Base-by-base conservation (phyloP, 768 basidiomycete species). In the Mycena rosella region DNA sequence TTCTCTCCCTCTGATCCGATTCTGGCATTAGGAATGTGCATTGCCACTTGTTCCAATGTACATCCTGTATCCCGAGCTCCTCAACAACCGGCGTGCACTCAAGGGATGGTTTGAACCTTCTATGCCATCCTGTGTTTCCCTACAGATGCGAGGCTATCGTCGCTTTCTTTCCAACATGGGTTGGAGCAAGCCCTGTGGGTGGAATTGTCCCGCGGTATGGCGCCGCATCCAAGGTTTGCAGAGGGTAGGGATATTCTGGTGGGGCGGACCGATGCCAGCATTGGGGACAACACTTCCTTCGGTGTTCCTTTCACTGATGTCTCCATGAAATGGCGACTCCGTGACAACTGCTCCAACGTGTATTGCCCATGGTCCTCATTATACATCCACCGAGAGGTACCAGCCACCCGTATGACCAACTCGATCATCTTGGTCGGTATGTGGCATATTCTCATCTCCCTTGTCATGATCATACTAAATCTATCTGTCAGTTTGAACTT, bases 141-240 rank as follows among this genome's bases (percentile, higher is more conserved):
- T 52, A 2, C 11, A 52, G 20, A n/a, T 13, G 15, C 57, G 57
- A 0, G 44, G 57, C 13, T 59, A n/a, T 18, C 42, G 45, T n/a
- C 18, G 32, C 3, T 45, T 29, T 7, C 10, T 30, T 13, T 45
- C 44, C 2, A 59, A 24, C 14, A 47, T 36, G 57, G 10, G 29
- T 5, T 59, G 57, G 44, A 59, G 13, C 30, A 7, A 24, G 6
- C 11, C 27, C 2, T 59, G 57, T 18, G 57, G 57, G 5, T 47
- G 42, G 44, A 59, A 59, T 26, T 59, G 57, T 15, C 57, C 57
- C 34, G 45, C 30, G 1, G 26, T 57, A 5, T 57, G 56, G 56
- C 22, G 56, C 3, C 56, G 56, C 5, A 32, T 57, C 10, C 38
- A 57, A 20, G 42, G 56, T 2, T 24, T 57, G 2, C 15, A 40